These are phyloP conservation scores for Aspergillus versicolor DNA, from an alignment of 2,329 filamentous ascomycete species.

Conservation along the genomic window DNA sequence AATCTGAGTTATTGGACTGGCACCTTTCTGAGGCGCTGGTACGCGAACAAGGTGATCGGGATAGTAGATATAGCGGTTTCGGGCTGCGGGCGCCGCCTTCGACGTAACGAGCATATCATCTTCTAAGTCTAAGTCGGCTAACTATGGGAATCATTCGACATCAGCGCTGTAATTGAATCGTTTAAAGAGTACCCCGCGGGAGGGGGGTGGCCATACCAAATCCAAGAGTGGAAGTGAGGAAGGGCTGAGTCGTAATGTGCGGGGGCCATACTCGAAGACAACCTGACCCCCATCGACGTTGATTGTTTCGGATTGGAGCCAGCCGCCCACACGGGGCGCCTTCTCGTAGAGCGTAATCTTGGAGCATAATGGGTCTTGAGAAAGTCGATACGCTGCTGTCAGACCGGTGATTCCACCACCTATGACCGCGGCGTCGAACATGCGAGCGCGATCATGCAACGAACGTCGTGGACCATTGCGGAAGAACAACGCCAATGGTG, in stretches of 20 bases:
- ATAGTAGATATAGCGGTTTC: slow-evolving; percentile 81
- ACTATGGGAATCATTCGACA: slow-evolving; percentile 39
- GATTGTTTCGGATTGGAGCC: slow-evolving; percentile 70
- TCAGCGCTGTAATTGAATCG: neutral
- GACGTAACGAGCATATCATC: slow-evolving; percentile 57
- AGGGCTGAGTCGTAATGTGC: slow-evolving; percentile 64
- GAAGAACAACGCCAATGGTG: slow-evolving; percentile 18
- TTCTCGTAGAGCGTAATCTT: slow-evolving; percentile 82
- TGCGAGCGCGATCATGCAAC: slow-evolving; percentile 17
- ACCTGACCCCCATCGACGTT: slow-evolving; percentile 60
- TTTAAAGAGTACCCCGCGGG: neutral
- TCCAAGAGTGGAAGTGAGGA: slow-evolving; percentile 66
- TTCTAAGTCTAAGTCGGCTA: slow-evolving; percentile 57
- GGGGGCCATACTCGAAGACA: slow-evolving; percentile 79
- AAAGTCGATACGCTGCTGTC: slow-evolving; percentile 73
- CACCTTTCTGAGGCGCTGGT: slow-evolving; percentile 45
- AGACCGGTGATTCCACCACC: slow-evolving; percentile 84
- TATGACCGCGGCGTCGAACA: slow-evolving; percentile 62
- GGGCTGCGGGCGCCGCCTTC: slow-evolving; percentile 52
- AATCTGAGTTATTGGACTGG: slow-evolving; percentile 26
- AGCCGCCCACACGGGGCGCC: slow-evolving; percentile 71
- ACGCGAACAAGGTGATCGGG: slow-evolving; percentile 74
- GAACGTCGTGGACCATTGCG: slow-evolving; percentile 22
- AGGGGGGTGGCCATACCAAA: slow-evolving; percentile 57
- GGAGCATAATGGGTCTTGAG: slow-evolving; percentile 63